Base-by-base conservation (phyloP, 345 rosid genomes). In the Cardamine occulta region DNA sequence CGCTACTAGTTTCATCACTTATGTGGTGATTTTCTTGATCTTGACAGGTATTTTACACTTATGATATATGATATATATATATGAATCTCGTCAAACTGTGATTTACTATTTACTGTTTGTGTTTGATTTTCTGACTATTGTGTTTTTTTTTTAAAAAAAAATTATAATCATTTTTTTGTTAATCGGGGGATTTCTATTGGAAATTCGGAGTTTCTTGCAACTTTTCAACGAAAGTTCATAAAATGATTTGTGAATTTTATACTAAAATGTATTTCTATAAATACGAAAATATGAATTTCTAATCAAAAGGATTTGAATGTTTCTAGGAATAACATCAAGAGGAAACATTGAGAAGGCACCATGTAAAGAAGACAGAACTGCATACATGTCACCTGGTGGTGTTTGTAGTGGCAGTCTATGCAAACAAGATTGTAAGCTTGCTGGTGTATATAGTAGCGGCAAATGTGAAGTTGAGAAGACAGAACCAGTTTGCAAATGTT, bases 1-100 rank as follows among this genome's bases (percentile, higher is more conserved):
- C 29, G 47, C 10, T 10, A 32, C 4, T 44, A 21, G 14, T 47
- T 45, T 45, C 24, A 40, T 19, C 24, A 70, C 11, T 32, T 58
- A 19, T 70, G 10, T 58, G 44, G 12, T 58, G 57, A 58, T 70
- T 18, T 70, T 58, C 45, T 19, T 58, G 34, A 26, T 45, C 9
- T 13, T 70, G 5, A 70, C 66, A 45, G 57, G 74, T 70, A 57
- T 11, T 24, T 2, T 15, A 47, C 18, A 31, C 31, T 15, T n/a
- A 13, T 13, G 4, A 24, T 3, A 18, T 17, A 28, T 32, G 23
- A 28, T 18, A 26, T 26, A 24, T 24, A 24, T 26, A 28, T 28
- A 28, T 28, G 14, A 18, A 13, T 48, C 8, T 66, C 8, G 13
- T 49, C 4, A 2, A 48, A 17, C 0, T 67, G 14, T 51, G 14